A percentile compares a stretch with the other conserved stretches of the same genome.
Conservation (phyloP, 768 basidiomycete genomes). For the Agaricus subrufescens region DNA sequence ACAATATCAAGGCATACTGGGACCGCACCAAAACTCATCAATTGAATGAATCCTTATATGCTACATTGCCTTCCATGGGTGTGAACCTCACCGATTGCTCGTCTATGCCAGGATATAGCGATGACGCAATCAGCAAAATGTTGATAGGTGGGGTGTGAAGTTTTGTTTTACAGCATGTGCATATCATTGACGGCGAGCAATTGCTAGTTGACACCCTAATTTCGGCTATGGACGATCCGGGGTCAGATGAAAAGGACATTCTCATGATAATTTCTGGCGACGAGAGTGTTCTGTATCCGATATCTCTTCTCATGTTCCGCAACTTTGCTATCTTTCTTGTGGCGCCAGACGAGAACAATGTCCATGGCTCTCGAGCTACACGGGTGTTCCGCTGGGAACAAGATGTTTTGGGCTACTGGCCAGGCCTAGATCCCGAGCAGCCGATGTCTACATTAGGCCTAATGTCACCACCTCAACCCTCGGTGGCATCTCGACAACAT, state of each 20-base stretch:
- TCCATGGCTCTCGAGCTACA: background rate
- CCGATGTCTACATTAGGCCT: background rate
- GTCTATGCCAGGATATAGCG: background rate
- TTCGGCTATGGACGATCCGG: constrained; percentile 1
- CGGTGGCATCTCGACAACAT: background rate
- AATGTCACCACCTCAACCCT: background rate
- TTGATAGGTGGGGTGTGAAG: background rate
- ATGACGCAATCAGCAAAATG: background rate
- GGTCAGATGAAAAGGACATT: background rate
- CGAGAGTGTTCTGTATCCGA: background rate
- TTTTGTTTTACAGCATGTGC: background rate
- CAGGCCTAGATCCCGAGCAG: background rate
- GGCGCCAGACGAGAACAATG: background rate
- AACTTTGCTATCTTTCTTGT: background rate
- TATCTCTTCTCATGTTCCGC: constrained; percentile 1
- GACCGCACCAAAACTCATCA: background rate
- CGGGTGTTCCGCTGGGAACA: background rate
- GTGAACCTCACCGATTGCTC: background rate
- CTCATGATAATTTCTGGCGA: background rate
- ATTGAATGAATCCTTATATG: background rate
- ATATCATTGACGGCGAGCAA: background rate
- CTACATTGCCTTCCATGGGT: background rate
- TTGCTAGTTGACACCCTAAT: background rate
- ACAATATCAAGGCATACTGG: constrained; percentile 10
- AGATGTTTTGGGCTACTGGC: constrained; percentile 1